A percentile compares a stretch with the other conserved stretches of the same genome.
These are phyloP conservation scores for Clathrus columnatus DNA, from an alignment of 768 basidiomycete species.

Conservation along the genomic window DNA sequence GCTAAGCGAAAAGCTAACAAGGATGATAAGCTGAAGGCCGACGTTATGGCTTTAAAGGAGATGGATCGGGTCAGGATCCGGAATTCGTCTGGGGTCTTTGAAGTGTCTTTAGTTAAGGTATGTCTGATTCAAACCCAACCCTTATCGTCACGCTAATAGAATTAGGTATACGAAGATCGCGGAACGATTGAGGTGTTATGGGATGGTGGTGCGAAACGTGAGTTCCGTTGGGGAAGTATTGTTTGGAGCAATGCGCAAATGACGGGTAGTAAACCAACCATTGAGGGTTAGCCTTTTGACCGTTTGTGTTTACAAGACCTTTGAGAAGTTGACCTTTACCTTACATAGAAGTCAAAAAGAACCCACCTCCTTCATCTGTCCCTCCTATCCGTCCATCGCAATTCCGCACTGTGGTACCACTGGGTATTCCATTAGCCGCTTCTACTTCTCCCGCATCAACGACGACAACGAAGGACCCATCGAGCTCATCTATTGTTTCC, in stretches of 20 bases:
- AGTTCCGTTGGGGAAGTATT: slow-evolving; percentile 78
- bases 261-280: slow-evolving; percentile 3
- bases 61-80: slow-evolving; percentile 80
- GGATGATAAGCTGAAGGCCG: slow-evolving; percentile 61
- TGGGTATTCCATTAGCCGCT: no score
- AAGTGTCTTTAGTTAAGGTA: slow-evolving; percentile 58
- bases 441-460: no score
- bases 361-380: background rate
- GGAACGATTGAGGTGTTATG: slow-evolving; percentile 73
- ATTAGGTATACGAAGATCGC: slow-evolving; percentile 53
- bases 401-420: no score
- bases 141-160: background rate
- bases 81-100: slow-evolving; percentile 76
- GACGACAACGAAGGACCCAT: no score
- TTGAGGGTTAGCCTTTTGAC: slow-evolving; percentile 1
- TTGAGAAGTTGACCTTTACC: background rate
- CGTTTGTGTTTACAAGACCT: background rate
- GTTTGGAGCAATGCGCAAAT: slow-evolving; percentile 28
- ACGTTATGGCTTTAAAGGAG: slow-evolving; percentile 58
- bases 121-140: background rate
- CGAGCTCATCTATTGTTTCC: no score
- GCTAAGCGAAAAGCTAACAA: slow-evolving; percentile 69
- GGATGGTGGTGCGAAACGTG: slow-evolving; percentile 63
- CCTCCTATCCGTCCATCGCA: no score
- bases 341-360: background rate